These are phyloP conservation scores for Fusarium cicatricum DNA, from an alignment of 2,329 filamentous ascomycete genomes.

Conservation along the genomic window DNA sequence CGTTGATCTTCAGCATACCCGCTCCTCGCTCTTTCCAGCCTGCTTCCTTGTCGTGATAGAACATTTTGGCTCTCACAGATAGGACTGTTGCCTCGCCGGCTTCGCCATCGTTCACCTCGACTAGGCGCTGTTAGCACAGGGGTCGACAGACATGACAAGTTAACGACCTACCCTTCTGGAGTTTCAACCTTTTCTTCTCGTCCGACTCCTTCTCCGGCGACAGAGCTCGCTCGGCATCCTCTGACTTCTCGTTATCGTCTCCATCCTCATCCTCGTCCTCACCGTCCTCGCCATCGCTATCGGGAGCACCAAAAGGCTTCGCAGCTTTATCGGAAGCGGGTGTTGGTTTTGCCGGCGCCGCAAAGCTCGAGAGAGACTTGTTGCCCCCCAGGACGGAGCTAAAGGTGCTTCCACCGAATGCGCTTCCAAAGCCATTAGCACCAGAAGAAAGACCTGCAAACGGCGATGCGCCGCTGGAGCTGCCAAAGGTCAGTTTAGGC, in stretches of 20 bases:
- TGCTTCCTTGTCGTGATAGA: slow-evolving; percentile 74
- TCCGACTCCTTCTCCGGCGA: slow-evolving; percentile 65
- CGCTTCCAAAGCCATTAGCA: slow-evolving; percentile 59
- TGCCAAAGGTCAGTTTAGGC: slow-evolving; percentile 61
- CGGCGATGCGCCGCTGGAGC: slow-evolving; percentile 53
- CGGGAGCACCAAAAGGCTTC: slow-evolving; percentile 80
- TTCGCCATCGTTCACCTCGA: slow-evolving; percentile 84
- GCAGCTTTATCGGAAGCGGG: slow-evolving; percentile 67
- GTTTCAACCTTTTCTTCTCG: slow-evolving; percentile 70
- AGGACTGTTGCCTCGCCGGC: slow-evolving; percentile 80
- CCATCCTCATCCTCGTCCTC: slow-evolving; percentile 50
- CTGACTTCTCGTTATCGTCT: slow-evolving; percentile 53
- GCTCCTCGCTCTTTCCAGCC: slow-evolving; percentile 91
- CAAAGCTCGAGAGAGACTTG: slow-evolving; percentile 72
- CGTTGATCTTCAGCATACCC: slow-evolving; percentile 86
- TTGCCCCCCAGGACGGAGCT: slow-evolving; percentile 50
- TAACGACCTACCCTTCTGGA: slow-evolving; percentile 72
- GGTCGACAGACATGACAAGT: background rate
- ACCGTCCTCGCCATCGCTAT: slow-evolving; percentile 67
- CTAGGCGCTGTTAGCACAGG: slow-evolving; percentile 52
- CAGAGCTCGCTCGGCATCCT: slow-evolving; percentile 55
- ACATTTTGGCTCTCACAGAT: slow-evolving; percentile 83
- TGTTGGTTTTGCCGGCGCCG: slow-evolving; percentile 61
- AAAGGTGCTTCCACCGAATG: slow-evolving; percentile 51
- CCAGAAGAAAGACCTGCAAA: slow-evolving; percentile 55